Base-by-base conservation (phyloP, 2,329 filamentous ascomycete species). In the Trichoderma atroviride region DNA sequence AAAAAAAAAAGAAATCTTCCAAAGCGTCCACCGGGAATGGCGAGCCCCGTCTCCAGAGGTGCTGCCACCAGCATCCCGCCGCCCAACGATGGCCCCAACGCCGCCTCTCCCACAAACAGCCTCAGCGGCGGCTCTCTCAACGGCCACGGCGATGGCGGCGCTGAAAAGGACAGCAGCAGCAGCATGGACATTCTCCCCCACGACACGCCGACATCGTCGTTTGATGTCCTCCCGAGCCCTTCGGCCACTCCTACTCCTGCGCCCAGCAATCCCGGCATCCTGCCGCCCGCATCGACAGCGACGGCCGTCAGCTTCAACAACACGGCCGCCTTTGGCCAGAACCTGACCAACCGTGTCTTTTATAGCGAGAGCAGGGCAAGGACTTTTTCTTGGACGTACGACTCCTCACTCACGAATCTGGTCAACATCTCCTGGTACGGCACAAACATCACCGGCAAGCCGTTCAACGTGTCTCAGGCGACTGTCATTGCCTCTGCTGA, bases 351-450 rank as follows among this genome's bases (percentile, higher is more conserved):
- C 6, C 68, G 58, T 16, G 62, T 70, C 56, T 70, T 40, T 14
- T 9, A 31, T 9, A 31, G 31, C 57, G 7, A 24, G 0, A 7
- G 22, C 13, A 22, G 4, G 22, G 43, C 37, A 16, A 70, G 64
- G 35, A 14, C n/a, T n/a, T 69, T 70, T 31, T 19, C 55, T 16
- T 70, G 69, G 69, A 27, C 5, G 16, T 13, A 22, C 27, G 31
- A 40, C n/a, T 37, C 53, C 40, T 27, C 11, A 40, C 43, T 53
- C 5, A 53, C 60, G 33, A 62, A 57, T 7, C 64, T 40, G 10
- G 29, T 47, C 7, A 22, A 64, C 19, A 59, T 70, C 31, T 62
- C 35, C 31, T 70, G 69, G 69, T 68, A 62, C 5, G 66, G 50
- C 19, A 33, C 24, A n/a, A 29, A 16, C 4, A 40, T 13, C 22